Evolutionary conservation across 2,329 filamentous ascomycete species (phyloP).

Genomic region (Xylaria sp.): DNA sequence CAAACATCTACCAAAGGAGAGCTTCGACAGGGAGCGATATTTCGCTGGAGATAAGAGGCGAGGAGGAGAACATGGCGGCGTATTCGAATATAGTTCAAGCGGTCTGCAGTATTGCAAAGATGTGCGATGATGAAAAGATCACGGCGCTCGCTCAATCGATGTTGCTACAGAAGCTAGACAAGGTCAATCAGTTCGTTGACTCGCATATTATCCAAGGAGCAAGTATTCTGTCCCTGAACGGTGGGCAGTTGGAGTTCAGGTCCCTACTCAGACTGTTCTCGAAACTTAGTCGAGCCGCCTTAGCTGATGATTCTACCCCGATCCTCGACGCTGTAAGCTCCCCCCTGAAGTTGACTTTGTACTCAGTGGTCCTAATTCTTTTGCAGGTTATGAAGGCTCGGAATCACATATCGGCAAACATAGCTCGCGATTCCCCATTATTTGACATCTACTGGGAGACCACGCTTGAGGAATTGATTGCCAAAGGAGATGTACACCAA

Average conservation of each 20-base stretch:
- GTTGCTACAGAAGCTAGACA: slow-evolving; percentile 92
- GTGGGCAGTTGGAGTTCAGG: slow-evolving; percentile 80
- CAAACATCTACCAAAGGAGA: slow-evolving; percentile 54
- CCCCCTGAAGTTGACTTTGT: not conserved
- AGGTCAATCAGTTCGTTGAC: slow-evolving; percentile 79
- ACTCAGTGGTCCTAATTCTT: slow-evolving; percentile 13
- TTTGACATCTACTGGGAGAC: slow-evolving; percentile 85
- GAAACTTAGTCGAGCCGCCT: slow-evolving; percentile 72
- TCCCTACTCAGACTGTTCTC: slow-evolving; percentile 83
- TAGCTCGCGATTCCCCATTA: slow-evolving; percentile 69
- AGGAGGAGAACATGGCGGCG: slow-evolving; percentile 76
- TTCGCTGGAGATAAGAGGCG: slow-evolving; percentile 72
- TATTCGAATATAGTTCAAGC: slow-evolving; percentile 93
- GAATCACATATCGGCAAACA: slow-evolving; percentile 72
- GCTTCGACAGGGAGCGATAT: slow-evolving; percentile 75
- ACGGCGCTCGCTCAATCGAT: slow-evolving; percentile 92
- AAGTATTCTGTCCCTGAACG: slow-evolving; percentile 74
- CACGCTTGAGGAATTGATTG: slow-evolving; percentile 83
- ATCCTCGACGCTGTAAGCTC: slow-evolving; percentile 71
- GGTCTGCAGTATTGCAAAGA: slow-evolving; percentile 85
- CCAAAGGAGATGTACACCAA: slow-evolving; percentile 83
- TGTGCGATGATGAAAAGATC: slow-evolving; percentile 86
- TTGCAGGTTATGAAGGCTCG: slow-evolving; percentile 73
- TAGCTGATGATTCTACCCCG: slow-evolving; percentile 67
- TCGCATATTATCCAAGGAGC: slow-evolving; percentile 83